Evolutionary conservation across 1,284 basidiomycete species (phyloP).

Genomic region (Blastosporella zonata): DNA sequence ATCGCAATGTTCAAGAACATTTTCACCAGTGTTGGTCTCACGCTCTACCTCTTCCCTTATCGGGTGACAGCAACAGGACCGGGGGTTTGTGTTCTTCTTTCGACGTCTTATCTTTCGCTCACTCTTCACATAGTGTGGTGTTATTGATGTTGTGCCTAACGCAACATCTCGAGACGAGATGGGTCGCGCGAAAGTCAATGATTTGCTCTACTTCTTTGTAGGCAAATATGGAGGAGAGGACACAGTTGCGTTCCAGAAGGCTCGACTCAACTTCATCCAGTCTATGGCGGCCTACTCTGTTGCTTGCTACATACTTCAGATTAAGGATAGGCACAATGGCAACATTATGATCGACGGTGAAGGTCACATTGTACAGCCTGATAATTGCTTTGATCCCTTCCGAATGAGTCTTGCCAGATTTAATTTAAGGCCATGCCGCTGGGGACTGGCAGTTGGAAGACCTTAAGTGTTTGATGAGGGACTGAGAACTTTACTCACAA

Average conservation of each 20-base stretch:
- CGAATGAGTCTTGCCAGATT: too few relatives aligned
- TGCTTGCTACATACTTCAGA: slow-evolving; percentile 97
- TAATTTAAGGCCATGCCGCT: too few relatives aligned
- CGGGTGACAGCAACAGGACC: slow-evolving; percentile 96
- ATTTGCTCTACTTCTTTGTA: slow-evolving; percentile 93
- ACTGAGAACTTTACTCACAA: too few relatives aligned
- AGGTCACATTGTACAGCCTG: slow-evolving; percentile 85
- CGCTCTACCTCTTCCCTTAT: slow-evolving; percentile 94
- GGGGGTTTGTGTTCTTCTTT: slow-evolving; percentile 59
- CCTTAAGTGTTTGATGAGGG: too few relatives aligned
- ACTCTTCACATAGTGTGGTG: slow-evolving; percentile 72
- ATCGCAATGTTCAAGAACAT: slow-evolving; percentile 99
- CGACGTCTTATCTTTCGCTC: slow-evolving; percentile 5
- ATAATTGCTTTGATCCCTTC: background rate
- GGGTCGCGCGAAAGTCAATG: slow-evolving; percentile 98
- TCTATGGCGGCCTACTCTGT: slow-evolving; percentile 99
- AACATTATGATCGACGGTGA: slow-evolving; percentile 99
- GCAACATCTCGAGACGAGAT: slow-evolving; percentile 99
- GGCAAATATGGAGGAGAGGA: slow-evolving; percentile 92
- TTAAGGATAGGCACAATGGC: slow-evolving; percentile 97
- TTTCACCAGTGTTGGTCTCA: slow-evolving; percentile 86
- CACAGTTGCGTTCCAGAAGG: slow-evolving; percentile 87
- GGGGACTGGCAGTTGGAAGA: too few relatives aligned
- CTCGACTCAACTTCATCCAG: slow-evolving; percentile 95
- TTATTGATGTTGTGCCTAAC: slow-evolving; percentile 98